These are phyloP conservation scores for Stagonosporopsis rhizophila DNA, from an alignment of 2,329 filamentous ascomycete species.

Conservation along the genomic window DNA sequence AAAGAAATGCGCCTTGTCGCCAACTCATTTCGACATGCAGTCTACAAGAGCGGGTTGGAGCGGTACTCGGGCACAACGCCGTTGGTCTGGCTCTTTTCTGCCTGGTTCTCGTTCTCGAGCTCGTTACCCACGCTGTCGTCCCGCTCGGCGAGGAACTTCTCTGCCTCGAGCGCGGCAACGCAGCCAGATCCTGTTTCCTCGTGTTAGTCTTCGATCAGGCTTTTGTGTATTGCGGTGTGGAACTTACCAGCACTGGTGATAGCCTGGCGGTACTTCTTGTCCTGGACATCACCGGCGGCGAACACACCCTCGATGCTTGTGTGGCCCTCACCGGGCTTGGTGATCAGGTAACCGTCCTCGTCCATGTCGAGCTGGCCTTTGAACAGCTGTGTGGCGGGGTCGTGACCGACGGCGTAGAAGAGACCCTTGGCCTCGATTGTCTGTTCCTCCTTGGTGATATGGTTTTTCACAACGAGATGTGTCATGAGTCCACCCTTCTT, in stretches of 20 bases:
- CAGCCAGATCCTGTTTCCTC: slow-evolving; percentile 79
- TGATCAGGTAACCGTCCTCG: slow-evolving; percentile 88
- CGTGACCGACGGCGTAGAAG: slow-evolving; percentile 97
- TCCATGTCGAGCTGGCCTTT: slow-evolving; percentile 91
- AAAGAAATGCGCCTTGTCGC: slow-evolving; percentile 7
- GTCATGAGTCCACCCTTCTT: slow-evolving; percentile 81
- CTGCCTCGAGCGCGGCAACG: slow-evolving; percentile 92
- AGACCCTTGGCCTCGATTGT: slow-evolving; percentile 89
- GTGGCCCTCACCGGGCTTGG: slow-evolving; percentile 83
- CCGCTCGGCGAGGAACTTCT: slow-evolving; percentile 85
- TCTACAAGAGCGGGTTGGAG: slow-evolving; percentile 68
- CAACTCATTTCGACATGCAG: not conserved
- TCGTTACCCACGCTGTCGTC: slow-evolving; percentile 63
- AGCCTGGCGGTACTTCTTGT: slow-evolving; percentile 97
- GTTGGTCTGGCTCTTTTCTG: slow-evolving; percentile 59
- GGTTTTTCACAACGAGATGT: slow-evolving; percentile 83
- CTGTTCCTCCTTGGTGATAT: slow-evolving; percentile 76
- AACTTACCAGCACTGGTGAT: slow-evolving; percentile 92
- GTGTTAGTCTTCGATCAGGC: slow-evolving; percentile 23
- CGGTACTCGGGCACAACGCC: slow-evolving; percentile 67
- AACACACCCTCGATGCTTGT: slow-evolving; percentile 94
- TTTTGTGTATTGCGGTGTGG: not conserved
- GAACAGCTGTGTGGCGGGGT: slow-evolving; percentile 88
- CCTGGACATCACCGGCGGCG: slow-evolving; percentile 96
- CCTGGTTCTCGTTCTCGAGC: slow-evolving; percentile 58